Conservation (phyloP, 2,329 filamentous ascomycete genomes). For the Colletotrichum agaves region DNA sequence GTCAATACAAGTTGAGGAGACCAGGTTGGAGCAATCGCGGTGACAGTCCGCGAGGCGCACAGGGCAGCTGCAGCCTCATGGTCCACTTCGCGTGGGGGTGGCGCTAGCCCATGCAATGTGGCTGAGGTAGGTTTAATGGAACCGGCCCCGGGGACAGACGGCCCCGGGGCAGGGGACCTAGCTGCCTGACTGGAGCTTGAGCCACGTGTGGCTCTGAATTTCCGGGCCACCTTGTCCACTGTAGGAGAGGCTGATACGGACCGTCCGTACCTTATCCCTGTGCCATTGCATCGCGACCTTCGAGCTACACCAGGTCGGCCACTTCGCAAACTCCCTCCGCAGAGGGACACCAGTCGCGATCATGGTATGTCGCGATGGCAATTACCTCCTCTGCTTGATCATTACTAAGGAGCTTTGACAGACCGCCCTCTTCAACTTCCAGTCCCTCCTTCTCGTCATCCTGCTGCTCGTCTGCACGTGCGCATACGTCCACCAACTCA, state of each 20-base stretch:
- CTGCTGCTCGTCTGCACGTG: slow-evolving; percentile 96
- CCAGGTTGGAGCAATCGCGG: slow-evolving; percentile 3
- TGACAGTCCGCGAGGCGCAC: slow-evolving; percentile 23
- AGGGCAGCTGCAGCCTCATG: neutral
- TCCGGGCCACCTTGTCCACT: slow-evolving; percentile 37
- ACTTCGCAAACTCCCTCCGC: slow-evolving; percentile 17
- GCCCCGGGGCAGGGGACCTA: too few species aligned
- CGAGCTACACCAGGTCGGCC: slow-evolving; percentile 10
- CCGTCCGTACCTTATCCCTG: slow-evolving; percentile 13
- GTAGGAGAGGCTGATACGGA: slow-evolving; percentile 15
- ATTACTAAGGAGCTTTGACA: slow-evolving; percentile 49
- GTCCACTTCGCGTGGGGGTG: slow-evolving; percentile 13
- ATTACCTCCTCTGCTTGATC: neutral
- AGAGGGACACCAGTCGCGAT: slow-evolving; percentile 33
- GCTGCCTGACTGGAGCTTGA: neutral
- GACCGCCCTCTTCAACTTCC: slow-evolving; percentile 99
- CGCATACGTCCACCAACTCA: slow-evolving; percentile 90
- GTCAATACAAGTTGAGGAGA: too few species aligned
- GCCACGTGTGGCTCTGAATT: slow-evolving; percentile 25
- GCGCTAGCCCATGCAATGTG: slow-evolving; percentile 3
- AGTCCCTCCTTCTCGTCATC: slow-evolving; percentile 93
- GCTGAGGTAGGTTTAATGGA: too few species aligned
- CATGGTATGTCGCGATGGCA: slow-evolving; percentile 41
- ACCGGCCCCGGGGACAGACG: too few species aligned
- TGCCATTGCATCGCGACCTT: slow-evolving; percentile 18